These are phyloP conservation scores for Lodderomyces metapsilosis DNA, from an alignment of 1,139 yeast species.

Conservation along the genomic window DNA sequence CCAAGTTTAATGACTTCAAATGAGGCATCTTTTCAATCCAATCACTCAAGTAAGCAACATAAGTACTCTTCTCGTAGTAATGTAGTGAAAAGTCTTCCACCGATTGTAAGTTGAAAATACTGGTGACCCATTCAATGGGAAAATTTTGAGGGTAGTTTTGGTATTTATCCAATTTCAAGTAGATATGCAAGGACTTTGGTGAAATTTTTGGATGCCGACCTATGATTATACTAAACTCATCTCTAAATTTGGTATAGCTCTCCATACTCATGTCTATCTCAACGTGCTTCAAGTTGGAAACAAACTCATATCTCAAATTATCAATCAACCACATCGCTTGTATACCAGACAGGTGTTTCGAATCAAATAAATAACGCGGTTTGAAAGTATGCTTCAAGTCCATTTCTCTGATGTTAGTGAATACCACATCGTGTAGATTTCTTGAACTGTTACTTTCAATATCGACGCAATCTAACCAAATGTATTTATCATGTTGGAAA, in stretches of 20 bases:
- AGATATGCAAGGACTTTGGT: not conserved
- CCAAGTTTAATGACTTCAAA: conserved; percentile 1
- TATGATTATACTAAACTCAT: not conserved
- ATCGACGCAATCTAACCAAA: not conserved
- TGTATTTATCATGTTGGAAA: not conserved
- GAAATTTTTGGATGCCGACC: not conserved
- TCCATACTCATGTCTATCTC: not conserved
- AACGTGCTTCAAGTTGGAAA: not conserved
- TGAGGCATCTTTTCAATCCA: conserved; percentile 2
- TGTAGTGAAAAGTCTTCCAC: not conserved
- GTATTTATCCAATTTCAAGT: not conserved
- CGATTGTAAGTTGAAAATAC: not conserved
- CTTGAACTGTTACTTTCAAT: not conserved
- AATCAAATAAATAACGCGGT: not conserved
- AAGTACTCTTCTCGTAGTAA: not conserved
- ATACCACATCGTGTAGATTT: not conserved
- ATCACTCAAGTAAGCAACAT: not conserved
- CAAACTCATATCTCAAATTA: not conserved
- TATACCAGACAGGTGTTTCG: not conserved
- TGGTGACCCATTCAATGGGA: conserved; percentile 1
- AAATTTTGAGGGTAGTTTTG: not conserved
- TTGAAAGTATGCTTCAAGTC: not conserved
- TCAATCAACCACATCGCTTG: not conserved
- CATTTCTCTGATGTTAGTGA: not conserved
- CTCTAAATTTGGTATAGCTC: not conserved